A percentile compares a stretch with the other conserved stretches of the same genome.
Conservation (phyloP, 2,329 filamentous ascomycete species). For the Emydomyces testavorans region DNA sequence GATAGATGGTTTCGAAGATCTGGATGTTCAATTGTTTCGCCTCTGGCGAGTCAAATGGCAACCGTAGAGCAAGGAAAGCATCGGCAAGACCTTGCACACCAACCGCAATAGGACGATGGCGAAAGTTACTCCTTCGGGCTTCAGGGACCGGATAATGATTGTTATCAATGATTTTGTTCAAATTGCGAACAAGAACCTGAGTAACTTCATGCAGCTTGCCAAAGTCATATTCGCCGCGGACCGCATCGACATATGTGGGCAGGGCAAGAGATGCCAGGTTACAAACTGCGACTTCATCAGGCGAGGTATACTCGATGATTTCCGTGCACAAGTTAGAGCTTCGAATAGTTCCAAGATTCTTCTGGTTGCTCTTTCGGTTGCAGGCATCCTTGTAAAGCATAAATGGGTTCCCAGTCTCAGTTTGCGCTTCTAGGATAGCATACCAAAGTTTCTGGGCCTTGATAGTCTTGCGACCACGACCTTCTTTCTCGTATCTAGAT, state of each 20-base stretch:
- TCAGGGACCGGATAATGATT: slow-evolving; percentile 98
- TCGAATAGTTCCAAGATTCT: slow-evolving; percentile 96
- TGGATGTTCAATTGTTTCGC: slow-evolving; percentile 90
- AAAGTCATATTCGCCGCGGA: slow-evolving; percentile 80
- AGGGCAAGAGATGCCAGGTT: slow-evolving; percentile 92
- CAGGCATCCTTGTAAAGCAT: slow-evolving; percentile 99
- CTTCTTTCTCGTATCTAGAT: slow-evolving; percentile 68
- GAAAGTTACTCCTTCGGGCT: slow-evolving; percentile 91
- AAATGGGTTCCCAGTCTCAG: slow-evolving; percentile 96
- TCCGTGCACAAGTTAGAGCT: slow-evolving; percentile 99
- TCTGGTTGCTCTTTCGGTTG: slow-evolving; percentile 99
- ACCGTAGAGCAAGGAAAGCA: slow-evolving; percentile 88
- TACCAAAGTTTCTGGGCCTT: slow-evolving; percentile 99
- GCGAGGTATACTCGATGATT: slow-evolving; percentile 93
- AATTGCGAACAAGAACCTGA: slow-evolving; percentile 81
- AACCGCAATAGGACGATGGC: slow-evolving; percentile 88
- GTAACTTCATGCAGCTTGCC: slow-evolving; percentile 90
- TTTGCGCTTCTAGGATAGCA: slow-evolving; percentile 93
- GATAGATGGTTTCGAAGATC: slow-evolving; percentile 99
- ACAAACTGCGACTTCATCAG: slow-evolving; percentile 97
- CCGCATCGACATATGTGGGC: slow-evolving; percentile 80
- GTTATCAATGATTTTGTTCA: slow-evolving; percentile 97
- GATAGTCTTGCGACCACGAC: slow-evolving; percentile 77
- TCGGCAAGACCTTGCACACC: slow-evolving; percentile 97
- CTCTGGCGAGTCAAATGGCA: slow-evolving; percentile 94